Conservation (phyloP, 1,284 basidiomycete species). For the Ustilago shanxiensis region DNA sequence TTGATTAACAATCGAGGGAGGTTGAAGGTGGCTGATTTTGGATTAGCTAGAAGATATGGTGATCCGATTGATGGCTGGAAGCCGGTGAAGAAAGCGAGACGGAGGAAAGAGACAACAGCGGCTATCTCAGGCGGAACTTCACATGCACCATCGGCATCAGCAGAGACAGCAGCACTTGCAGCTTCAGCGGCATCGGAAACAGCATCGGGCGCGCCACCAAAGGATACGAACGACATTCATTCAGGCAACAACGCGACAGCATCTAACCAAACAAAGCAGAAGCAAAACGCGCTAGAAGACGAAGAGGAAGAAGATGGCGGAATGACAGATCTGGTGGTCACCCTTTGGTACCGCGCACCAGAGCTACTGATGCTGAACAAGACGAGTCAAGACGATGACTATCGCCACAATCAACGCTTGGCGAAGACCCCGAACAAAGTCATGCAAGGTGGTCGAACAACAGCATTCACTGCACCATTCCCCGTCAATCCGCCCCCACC, state of each 20-base stretch:
- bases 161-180: background rate
- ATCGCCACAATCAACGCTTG: background rate
- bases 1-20: constrained; percentile 98
- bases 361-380: constrained; percentile 25
- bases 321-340: constrained; percentile 97
- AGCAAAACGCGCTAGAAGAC: background rate
- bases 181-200: background rate
- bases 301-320: constrained; percentile 74
- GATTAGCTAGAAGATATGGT: constrained; percentile 91
- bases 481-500: constrained; percentile 1
- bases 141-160: background rate
- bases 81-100: background rate
- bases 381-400: constrained; percentile 2
- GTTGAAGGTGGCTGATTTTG: constrained; percentile 99
- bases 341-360: constrained; percentile 92
- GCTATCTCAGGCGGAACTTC: background rate
- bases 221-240: background rate
- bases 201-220: background rate
- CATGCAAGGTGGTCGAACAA: background rate
- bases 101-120: constrained; percentile 64
- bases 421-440: background rate
- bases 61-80: constrained; percentile 78
- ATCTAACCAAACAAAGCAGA: background rate
- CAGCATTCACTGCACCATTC: background rate
- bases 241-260: background rate